Base-by-base conservation (phyloP, 306 rosid genomes). In the Quercus engelmannii region DNA sequence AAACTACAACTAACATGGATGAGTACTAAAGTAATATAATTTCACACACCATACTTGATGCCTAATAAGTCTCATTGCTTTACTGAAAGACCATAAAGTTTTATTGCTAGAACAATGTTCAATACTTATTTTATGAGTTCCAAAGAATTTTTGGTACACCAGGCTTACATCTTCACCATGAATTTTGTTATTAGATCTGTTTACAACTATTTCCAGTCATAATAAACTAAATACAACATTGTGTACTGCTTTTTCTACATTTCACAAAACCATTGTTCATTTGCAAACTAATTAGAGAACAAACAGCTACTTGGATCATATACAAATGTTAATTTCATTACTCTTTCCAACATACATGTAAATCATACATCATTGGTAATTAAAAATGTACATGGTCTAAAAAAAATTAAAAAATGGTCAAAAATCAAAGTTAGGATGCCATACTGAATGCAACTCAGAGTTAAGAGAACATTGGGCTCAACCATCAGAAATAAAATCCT, bases 401-500 rank as follows among this genome's bases (percentile, higher is more conserved):
- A 71, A 79, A 63, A 23, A 43, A 76, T 61, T 11, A 18, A 78
- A 61, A 59, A 1, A 28, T 64, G 30, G 43, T 19, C 81, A 56
- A 74, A 28, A 67, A 80, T 18, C 56, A 65, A 68, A 21, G 71
- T 54, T 67, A 76, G 75, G 83, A 72, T 41, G 56, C 61, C 72
- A 51, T 74, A n/a, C 55, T 64, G 19, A 51, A 75, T 75, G 81
- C 8, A 59, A 72, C 26, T 73, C 46, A 41, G 46, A 41, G 46
- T 41, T 41, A 41, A 82, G 28, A 78, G 43, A 62, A 84, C 21
- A 26, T 28, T 18, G 31, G 67, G 58, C 30, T 57, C 64, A 55
- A 61, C 73, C 74, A 73, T 68, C 31, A 38, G 43, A 64, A 78
- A 71, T 33, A 79, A 59, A 74, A 18, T 79, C 76, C 55, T 68